Conservation (phyloP, 331 rosid species). For the Erythrophleum ivorense region DNA sequence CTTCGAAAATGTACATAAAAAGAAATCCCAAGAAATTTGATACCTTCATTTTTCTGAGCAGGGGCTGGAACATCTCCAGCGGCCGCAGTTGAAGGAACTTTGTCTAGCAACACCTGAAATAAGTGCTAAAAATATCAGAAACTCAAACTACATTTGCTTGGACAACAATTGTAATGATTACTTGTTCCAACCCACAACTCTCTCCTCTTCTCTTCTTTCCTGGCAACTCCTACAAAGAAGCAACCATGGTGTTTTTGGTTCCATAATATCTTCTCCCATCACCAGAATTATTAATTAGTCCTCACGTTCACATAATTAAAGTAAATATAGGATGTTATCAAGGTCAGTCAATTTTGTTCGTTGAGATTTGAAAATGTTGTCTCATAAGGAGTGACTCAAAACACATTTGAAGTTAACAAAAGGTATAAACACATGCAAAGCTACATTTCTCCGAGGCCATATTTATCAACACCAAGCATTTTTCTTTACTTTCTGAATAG, state of each 20-base stretch:
- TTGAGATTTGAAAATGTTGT: not conserved
- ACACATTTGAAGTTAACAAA: not conserved
- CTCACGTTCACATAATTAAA: not conserved
- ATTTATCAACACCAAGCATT: not conserved
- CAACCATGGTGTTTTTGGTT: not conserved
- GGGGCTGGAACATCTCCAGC: constrained; percentile 44
- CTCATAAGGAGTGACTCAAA: not conserved
- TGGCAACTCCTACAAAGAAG: not conserved
- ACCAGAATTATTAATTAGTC: not conserved
- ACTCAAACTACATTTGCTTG: constrained; percentile 2
- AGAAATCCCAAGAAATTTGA: not conserved
- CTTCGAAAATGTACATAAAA: not conserved
- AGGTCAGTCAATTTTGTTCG: not conserved
- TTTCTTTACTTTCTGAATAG: not conserved
- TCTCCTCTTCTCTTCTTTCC: too few species aligned
- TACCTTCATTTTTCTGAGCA: constrained; percentile 54
- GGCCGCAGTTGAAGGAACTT: constrained; percentile 40
- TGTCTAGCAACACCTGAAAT: constrained; percentile 56
- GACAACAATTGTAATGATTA: not conserved
- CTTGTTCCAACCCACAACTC: not conserved
- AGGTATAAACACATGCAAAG: not conserved
- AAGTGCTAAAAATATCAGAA: constrained; percentile 2
- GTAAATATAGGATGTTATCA: not conserved
- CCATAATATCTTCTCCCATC: not conserved
- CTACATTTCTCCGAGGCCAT: not conserved